These are phyloP conservation scores for Alternaria gaisen DNA, from an alignment of 2,329 filamentous ascomycete genomes.

Conservation along the genomic window DNA sequence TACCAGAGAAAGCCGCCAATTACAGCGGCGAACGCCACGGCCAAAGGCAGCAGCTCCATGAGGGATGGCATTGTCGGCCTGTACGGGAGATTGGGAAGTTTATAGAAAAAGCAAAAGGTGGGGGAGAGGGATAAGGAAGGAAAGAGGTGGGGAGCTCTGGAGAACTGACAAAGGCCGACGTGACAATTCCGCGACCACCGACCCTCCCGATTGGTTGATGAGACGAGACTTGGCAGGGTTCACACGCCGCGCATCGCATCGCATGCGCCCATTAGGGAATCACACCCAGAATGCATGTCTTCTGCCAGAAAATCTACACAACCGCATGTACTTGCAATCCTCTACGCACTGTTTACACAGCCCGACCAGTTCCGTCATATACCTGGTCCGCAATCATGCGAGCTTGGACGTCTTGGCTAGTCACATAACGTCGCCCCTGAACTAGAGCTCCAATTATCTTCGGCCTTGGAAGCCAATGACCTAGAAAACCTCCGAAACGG, in stretches of 20 bases:
- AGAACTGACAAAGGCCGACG: slow-evolving; percentile 19
- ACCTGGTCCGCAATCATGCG: background rate
- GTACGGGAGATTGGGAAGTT: background rate
- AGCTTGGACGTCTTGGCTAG: background rate
- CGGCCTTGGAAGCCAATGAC: background rate
- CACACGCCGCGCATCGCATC: background rate
- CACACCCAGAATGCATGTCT: background rate
- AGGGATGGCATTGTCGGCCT: slow-evolving; percentile 74
- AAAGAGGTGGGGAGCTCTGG: background rate
- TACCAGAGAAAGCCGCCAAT: slow-evolving; percentile 77
- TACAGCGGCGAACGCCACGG: slow-evolving; percentile 70
- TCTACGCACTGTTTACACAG: background rate
- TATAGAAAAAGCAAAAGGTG: slow-evolving; percentile 1
- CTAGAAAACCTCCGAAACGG: background rate
- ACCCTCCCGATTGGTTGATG: slow-evolving; percentile 26
- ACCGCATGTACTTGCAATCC: background rate
- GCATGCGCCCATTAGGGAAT: background rate
- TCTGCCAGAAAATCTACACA: background rate
- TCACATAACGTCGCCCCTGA: background rate
- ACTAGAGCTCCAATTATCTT: background rate
- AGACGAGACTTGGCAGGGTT: slow-evolving; percentile 34
- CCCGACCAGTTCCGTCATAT: background rate
- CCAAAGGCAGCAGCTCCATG: slow-evolving; percentile 72
- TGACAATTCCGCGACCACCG: slow-evolving; percentile 27
- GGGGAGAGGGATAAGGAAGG: slow-evolving; percentile 1